Base-by-base conservation (phyloP, 257 asterid species). In the Ballota nigra region DNA sequence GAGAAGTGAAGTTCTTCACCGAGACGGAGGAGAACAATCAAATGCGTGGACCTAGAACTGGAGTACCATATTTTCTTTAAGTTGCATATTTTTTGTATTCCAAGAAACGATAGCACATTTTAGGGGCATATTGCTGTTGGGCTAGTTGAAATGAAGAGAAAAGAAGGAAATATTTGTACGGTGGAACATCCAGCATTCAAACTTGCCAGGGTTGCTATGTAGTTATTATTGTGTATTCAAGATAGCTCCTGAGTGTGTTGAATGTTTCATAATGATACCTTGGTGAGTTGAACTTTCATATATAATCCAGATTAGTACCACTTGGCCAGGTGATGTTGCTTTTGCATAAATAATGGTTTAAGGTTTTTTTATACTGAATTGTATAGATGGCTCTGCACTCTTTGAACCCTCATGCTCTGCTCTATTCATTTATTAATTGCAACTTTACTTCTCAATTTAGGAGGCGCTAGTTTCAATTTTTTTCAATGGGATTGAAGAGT, bases 21-120 rank as follows among this genome's bases (percentile, higher is more conserved):
- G 99, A 94, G 82, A 94, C 99, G 0, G 99, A 94, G 78, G 97
- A 94, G 80, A 94, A 91, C 89, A 94, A 94, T 84, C 99, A 94
- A 76, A 94, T 94, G 99, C 83, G 99, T 71, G 99, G 99, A 55
- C 99, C 97, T n/a, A 91, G 99, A 82, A 85, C 89, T 8, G 99
- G 99, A 80, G 99, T 94, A 15, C 97, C 97, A 0, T 94, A 94
- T 84, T 94, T 94, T 78, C 91, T 93, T 28, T 93, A 81, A 84
- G 22, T 43, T 43, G 16, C 7, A 43, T 43, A 9, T 67, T 40
- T 16, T 24, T 65, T 65, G 51, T 22, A 15, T 33, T 63, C 8
- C 9, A 52, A 72, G 31, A 62, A 49, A 28, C 15, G 63, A 26
- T 29, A 61, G 11, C 33, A 34, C 65, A 38, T 20, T 61, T 61